phyloP scores from a whole-genome alignment of 2,329 filamentous ascomycete genomes.

The Kalmusia sp. region DNA sequence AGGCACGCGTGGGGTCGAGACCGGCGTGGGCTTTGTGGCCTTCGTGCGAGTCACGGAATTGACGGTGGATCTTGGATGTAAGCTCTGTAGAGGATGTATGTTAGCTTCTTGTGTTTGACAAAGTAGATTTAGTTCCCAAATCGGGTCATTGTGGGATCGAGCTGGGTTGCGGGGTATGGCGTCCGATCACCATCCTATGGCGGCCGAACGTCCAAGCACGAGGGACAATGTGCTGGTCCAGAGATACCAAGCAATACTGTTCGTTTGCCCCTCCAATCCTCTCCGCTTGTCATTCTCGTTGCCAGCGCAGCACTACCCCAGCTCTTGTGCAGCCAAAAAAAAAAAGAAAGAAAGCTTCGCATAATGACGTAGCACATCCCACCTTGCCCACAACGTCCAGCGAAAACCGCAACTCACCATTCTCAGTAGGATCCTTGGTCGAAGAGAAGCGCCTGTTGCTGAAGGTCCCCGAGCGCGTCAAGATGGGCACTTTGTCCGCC shows the following conservation, averaged over 20 bases:
- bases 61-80: constrained; percentile 82
- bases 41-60: constrained; percentile 89
- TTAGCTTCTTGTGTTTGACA: constrained; percentile 1
- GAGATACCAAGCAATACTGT: not conserved
- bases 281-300: not conserved
- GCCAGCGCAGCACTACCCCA: not conserved
- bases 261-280: too few relatives aligned
- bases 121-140: not conserved
- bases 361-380: not conserved
- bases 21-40: constrained; percentile 91
- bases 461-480: constrained; percentile 33
- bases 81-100: constrained; percentile 63
- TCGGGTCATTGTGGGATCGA: not conserved
- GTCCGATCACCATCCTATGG: not conserved
- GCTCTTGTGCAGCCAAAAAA: not conserved
- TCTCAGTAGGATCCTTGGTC: constrained; percentile 45
- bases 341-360: constrained; percentile 16
- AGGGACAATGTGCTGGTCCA: not conserved
- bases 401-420: constrained; percentile 34
- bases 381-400: constrained; percentile 1
- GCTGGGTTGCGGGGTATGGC: not conserved
- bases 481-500: constrained; percentile 38
- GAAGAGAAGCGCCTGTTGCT: constrained; percentile 44
- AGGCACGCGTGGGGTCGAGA: constrained; percentile 84
- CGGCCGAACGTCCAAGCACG: not conserved